These are phyloP conservation scores for Hemileccinum impolitum DNA, from an alignment of 768 basidiomycete species.

Conservation along the genomic window DNA sequence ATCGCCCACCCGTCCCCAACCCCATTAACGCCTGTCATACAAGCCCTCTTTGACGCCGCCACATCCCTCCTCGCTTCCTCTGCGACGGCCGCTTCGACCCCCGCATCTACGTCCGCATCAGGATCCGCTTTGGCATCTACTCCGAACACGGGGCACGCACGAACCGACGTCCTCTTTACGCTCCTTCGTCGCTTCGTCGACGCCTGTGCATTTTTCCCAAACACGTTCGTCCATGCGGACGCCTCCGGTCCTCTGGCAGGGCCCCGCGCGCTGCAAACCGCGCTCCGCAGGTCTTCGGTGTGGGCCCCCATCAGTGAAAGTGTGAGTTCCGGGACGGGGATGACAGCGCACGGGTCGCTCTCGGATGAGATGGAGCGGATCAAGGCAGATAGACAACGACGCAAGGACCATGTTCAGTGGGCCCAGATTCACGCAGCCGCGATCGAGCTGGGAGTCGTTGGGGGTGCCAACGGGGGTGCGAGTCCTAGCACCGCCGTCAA, in stretches of 20 bases:
- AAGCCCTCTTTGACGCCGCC: slow-evolving; percentile 54
- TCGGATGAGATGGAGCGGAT: slow-evolving; percentile 64
- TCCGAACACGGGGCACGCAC: neutral
- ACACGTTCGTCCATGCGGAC: slow-evolving; percentile 49
- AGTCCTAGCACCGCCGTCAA: too few species aligned
- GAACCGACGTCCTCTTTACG: slow-evolving; percentile 9
- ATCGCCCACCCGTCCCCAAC: slow-evolving; percentile 47
- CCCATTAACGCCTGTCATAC: slow-evolving; percentile 48
- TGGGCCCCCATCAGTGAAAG: slow-evolving; percentile 40
- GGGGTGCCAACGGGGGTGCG: neutral
- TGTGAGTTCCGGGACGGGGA: neutral
- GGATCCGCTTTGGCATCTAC: slow-evolving; percentile 33
- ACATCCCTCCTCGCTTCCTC: slow-evolving; percentile 23
- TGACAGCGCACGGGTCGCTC: slow-evolving; percentile 33
- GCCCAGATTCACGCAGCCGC: slow-evolving; percentile 64
- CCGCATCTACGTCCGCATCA: slow-evolving; percentile 34
- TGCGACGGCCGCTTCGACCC: slow-evolving; percentile 21
- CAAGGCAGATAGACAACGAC: slow-evolving; percentile 53
- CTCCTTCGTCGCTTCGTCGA: slow-evolving; percentile 49
- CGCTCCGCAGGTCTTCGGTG: slow-evolving; percentile 52
- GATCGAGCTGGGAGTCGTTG: slow-evolving; percentile 53
- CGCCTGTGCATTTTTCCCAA: slow-evolving; percentile 49
- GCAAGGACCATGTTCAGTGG: slow-evolving; percentile 66
- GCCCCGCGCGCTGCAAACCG: slow-evolving; percentile 54
- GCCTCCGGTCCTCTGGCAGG: slow-evolving; percentile 54